Conservation (phyloP, 768 basidiomycete species). For the Suillus weaverae region DNA sequence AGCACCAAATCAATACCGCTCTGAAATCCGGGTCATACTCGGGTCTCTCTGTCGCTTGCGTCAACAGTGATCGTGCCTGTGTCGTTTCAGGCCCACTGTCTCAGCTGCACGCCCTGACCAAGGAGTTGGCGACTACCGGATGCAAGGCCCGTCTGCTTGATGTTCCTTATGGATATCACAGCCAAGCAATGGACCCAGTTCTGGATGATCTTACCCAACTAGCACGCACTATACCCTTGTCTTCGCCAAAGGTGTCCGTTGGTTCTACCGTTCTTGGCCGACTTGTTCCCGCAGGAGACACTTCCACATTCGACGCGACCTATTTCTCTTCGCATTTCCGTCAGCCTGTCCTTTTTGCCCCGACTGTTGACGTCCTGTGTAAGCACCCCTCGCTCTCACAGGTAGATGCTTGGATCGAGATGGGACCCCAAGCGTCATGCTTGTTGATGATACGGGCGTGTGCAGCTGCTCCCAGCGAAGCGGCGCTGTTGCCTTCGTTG, state of each 20-base stretch:
- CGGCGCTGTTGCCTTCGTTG: conserved; percentile 50
- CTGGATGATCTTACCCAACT: conserved; percentile 47
- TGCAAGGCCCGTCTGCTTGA: conserved; percentile 46
- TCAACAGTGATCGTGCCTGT: conserved; percentile 57
- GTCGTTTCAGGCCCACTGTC: conserved; percentile 58
- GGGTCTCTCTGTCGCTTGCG: conserved; percentile 54
- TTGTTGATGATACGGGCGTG: conserved; percentile 54
- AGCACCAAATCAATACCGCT: conserved; percentile 34
- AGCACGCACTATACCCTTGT: conserved; percentile 37
- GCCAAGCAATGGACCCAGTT: conserved; percentile 59
- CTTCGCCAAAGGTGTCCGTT: conserved; percentile 55
- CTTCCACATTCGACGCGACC: conserved; percentile 42
- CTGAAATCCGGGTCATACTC: conserved; percentile 36
- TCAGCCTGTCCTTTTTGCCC: conserved; percentile 56
- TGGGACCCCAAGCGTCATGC: conserved; percentile 34
- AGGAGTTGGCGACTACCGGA: conserved; percentile 37
- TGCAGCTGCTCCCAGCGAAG: conserved; percentile 29
- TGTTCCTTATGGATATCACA: conserved; percentile 68
- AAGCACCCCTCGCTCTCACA: conserved; percentile 24
- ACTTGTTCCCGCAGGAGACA: conserved; percentile 54
- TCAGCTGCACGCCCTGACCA: conserved; percentile 43
- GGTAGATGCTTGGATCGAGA: conserved; percentile 43
- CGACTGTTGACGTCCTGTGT: conserved; percentile 46
- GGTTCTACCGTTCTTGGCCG: conserved; percentile 61
- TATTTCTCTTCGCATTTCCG: conserved; percentile 63